phyloP scores from a whole-genome alignment of 208 protist genomes.

The Sergeia podlipaevii region DNA sequence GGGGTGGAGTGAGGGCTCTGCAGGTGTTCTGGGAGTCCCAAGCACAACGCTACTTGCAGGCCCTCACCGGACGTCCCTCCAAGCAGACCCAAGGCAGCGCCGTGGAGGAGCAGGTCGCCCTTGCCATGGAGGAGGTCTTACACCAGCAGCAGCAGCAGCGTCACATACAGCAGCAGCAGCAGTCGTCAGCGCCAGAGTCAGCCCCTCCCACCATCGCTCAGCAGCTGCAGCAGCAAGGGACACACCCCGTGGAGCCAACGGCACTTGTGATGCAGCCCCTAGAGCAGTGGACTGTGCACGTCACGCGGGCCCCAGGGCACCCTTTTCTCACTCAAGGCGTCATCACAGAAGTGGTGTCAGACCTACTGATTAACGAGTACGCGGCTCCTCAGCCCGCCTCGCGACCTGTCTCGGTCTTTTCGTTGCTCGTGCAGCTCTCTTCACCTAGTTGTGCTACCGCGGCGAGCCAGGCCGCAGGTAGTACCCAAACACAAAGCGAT shows the following conservation, averaged over 20 bases:
- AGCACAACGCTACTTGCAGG: slow-evolving; percentile 25
- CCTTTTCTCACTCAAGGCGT: slow-evolving; percentile 45
- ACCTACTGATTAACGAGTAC: slow-evolving; percentile 52
- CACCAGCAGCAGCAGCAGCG: too few relatives aligned
- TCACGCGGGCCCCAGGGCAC: slow-evolving; percentile 2
- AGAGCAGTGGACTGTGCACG: slow-evolving; percentile 11
- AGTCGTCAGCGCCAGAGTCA: too few relatives aligned
- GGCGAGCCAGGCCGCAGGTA: neutral
- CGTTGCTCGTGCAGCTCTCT: slow-evolving; percentile 45
- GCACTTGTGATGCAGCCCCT: slow-evolving; percentile 14
- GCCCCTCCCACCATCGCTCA: too few relatives aligned
- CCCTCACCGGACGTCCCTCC: slow-evolving; percentile 38
- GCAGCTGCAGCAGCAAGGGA: too few relatives aligned
- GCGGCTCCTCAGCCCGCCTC: neutral
- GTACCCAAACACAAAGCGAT: slow-evolving; percentile 1
- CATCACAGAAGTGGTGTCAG: slow-evolving; percentile 54
- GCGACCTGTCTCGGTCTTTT: slow-evolving; percentile 16
- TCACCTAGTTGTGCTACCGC: slow-evolving; percentile 5
- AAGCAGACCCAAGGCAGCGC: slow-evolving; percentile 1
- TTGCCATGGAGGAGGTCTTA: too few relatives aligned
- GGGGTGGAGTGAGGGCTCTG: slow-evolving; percentile 40
- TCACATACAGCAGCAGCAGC: too few relatives aligned
- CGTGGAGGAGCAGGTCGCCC: too few relatives aligned
- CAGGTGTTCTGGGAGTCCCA: slow-evolving; percentile 38
- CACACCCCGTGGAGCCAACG: neutral